Evolutionary conservation across 2,329 filamentous ascomycete genomes (phyloP).

Genomic region (Fusarium cicatricum): DNA sequence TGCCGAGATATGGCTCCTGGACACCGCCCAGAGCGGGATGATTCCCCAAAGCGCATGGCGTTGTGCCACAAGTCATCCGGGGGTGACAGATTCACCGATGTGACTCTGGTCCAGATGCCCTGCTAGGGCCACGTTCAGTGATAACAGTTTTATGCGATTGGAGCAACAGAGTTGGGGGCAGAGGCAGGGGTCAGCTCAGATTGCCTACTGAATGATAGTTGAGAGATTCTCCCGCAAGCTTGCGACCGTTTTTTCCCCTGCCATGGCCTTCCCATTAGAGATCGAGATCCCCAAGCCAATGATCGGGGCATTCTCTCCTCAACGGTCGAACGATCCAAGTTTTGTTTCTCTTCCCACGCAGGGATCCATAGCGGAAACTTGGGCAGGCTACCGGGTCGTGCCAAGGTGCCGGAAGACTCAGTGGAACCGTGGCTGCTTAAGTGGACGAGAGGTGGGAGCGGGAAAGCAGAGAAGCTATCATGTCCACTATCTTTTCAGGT

Average conservation of each 20-base stretch:
- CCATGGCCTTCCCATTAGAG: slow-evolving; percentile 14
- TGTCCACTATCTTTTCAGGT: slow-evolving; percentile 24
- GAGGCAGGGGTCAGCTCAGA: slow-evolving; percentile 22
- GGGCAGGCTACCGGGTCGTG: slow-evolving; percentile 26
- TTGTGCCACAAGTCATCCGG: slow-evolving; percentile 21
- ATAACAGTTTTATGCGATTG: neutral
- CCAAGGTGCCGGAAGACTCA: slow-evolving; percentile 32
- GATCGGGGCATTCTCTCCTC: neutral
- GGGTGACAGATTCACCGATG: slow-evolving; percentile 28
- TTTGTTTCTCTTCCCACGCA: slow-evolving; percentile 5
- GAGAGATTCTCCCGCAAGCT: slow-evolving; percentile 14
- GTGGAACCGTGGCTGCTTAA: slow-evolving; percentile 20
- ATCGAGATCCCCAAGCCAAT: slow-evolving; percentile 34
- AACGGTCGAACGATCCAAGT: neutral
- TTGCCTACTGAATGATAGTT: slow-evolving; percentile 3
- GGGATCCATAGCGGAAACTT: slow-evolving; percentile 37
- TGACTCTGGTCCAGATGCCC: slow-evolving; percentile 4
- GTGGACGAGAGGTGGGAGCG: neutral
- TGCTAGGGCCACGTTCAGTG: neutral
- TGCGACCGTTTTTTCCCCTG: slow-evolving; percentile 1
- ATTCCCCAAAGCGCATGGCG: slow-evolving; percentile 21
- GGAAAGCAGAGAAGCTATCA: slow-evolving; percentile 33
- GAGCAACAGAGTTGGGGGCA: neutral
- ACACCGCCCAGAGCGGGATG: slow-evolving; percentile 35
- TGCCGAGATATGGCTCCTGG: slow-evolving; percentile 22